Conservation (phyloP, 345 rosid genomes). For the Populus pruinosa region DNA sequence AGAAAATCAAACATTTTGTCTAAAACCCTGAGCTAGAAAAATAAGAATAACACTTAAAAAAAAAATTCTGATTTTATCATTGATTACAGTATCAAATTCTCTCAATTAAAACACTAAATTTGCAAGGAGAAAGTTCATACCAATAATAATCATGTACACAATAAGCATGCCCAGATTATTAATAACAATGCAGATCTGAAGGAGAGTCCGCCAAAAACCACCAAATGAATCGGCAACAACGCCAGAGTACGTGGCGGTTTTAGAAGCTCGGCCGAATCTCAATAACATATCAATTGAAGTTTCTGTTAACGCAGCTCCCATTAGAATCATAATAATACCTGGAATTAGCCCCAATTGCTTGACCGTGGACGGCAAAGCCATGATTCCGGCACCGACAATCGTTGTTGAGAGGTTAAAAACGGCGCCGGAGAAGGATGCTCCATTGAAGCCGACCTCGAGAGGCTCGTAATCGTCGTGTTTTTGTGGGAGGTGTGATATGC, state of each 20-base stretch:
- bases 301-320: slow-evolving; percentile 46
- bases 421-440: slow-evolving; percentile 57
- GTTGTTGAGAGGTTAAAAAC: slow-evolving; percentile 70
- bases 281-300: slow-evolving; percentile 46
- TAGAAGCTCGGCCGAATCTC: slow-evolving; percentile 52
- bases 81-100: too few species aligned
- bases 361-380: slow-evolving; percentile 63
- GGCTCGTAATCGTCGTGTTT: slow-evolving; percentile 14
- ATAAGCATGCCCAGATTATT: slow-evolving; percentile 66
- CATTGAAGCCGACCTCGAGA: slow-evolving; percentile 35
- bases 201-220: slow-evolving; percentile 38
- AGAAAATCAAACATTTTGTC: too few species aligned
- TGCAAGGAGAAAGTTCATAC: slow-evolving; percentile 19
- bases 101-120: neutral
- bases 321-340: slow-evolving; percentile 39
- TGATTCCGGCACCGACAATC: slow-evolving; percentile 63
- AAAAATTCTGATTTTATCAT: too few species aligned
- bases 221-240: slow-evolving; percentile 54
- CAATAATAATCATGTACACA: slow-evolving; percentile 62
- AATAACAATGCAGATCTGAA: slow-evolving; percentile 54
- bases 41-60: too few species aligned
- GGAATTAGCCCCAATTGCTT: slow-evolving; percentile 56
- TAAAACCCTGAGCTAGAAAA: too few species aligned
- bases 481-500: slow-evolving; percentile 40
- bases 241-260: slow-evolving; percentile 50